Evolutionary conservation across 768 basidiomycete species (phyloP).

Genomic region (Agaricus sinodeliciosus): DNA sequence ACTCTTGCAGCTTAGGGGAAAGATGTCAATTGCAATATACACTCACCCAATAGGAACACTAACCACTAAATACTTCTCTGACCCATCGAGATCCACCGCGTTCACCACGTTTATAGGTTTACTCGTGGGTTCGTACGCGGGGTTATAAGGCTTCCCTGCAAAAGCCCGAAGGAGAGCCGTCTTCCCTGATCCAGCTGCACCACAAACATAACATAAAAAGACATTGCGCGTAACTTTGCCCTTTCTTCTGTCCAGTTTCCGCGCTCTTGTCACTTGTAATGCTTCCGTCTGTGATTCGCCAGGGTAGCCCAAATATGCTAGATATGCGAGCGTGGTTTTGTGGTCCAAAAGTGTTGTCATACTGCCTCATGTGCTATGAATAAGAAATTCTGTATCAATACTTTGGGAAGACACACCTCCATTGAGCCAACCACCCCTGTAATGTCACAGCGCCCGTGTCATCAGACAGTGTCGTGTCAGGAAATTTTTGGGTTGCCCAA

Average conservation of each 20-base stretch:
- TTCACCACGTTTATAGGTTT: constrained; percentile 91
- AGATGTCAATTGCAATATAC: neutral
- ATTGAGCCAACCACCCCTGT: constrained; percentile 97
- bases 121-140: constrained; percentile 81
- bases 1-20: constrained; percentile 81
- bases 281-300: constrained; percentile 75
- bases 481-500: constrained; percentile 90
- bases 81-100: constrained; percentile 88
- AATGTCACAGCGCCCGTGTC: constrained; percentile 89
- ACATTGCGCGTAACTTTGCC: constrained; percentile 88
- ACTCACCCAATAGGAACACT: constrained; percentile 26
- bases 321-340: constrained; percentile 85
- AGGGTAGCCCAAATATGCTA: constrained; percentile 92
- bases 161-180: constrained; percentile 82
- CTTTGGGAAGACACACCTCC: constrained; percentile 59
- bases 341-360: constrained; percentile 98
- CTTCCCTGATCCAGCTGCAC: constrained; percentile 95
- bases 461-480: constrained; percentile 82
- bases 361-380: constrained; percentile 31
- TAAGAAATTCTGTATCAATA: neutral
- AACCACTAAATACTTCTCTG: constrained; percentile 95
- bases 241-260: constrained; percentile 79
- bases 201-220: constrained; percentile 89
- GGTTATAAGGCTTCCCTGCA: constrained; percentile 71
- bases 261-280: constrained; percentile 76